A percentile compares a stretch with the other conserved stretches of the same genome.
These are phyloP conservation scores for Spergularia marina DNA, from an alignment of 148 eudicot genomes.

Conservation along the genomic window DNA sequence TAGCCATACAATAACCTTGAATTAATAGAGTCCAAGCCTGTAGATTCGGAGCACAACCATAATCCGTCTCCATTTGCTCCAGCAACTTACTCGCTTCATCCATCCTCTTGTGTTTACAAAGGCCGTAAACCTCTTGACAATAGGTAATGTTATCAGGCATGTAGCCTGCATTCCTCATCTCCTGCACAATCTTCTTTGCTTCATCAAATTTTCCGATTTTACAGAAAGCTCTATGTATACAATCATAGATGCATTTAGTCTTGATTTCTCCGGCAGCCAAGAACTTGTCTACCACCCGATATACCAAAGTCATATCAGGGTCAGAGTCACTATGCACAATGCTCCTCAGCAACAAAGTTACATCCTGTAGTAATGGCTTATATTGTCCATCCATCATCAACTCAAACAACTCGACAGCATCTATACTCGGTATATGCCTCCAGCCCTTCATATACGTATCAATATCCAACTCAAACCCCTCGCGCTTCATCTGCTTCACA, in stretches of 20 bases:
- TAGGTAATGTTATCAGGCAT: conserved; percentile 80
- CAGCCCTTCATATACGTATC: not conserved
- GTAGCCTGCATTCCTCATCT: conserved; percentile 57
- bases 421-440: not conserved
- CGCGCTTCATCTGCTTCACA: conserved; percentile 50
- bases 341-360: conserved; percentile 46
- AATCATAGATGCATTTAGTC: conserved; percentile 59
- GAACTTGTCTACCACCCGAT: conserved; percentile 52
- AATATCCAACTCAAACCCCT: conserved; percentile 44
- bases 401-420: conserved; percentile 67
- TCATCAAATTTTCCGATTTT: conserved; percentile 73
- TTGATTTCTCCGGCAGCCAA: conserved; percentile 54
- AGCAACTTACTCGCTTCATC: conserved; percentile 59
- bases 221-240: conserved; percentile 73
- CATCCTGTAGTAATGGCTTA: conserved; percentile 51
- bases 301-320: conserved; percentile 62
- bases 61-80: conserved; percentile 51
- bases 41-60: conserved; percentile 67
- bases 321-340: conserved; percentile 23
- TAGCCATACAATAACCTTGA: conserved; percentile 57
- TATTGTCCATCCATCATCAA: conserved; percentile 86
- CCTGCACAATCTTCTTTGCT: conserved; percentile 61
- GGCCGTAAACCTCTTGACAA: conserved; percentile 72
- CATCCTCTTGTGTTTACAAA: conserved; percentile 53
- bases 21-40: conserved; percentile 88